Percentiles rank a stretch among this genome's conserved stretches.
Evolutionary conservation across 2,329 filamentous ascomycete species (phyloP).

Genomic region (Botryotinia globosa): DNA sequence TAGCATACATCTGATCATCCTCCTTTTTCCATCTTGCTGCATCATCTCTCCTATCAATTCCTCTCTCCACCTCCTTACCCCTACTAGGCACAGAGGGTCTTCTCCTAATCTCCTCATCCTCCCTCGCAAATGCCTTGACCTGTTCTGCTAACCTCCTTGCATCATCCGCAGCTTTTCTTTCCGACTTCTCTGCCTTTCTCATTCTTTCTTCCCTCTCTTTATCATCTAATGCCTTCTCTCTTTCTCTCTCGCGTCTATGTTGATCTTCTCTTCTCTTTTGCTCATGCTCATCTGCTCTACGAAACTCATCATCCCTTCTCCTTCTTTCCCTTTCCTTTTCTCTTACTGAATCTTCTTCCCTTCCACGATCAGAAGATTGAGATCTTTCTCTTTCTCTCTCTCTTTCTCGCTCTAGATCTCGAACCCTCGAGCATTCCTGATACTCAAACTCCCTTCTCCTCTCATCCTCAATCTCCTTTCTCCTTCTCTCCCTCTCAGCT

Average conservation of each 20-base stretch:
- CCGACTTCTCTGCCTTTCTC: constrained; percentile 17
- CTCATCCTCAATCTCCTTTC: constrained; percentile 4
- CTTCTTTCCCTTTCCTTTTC: constrained; percentile 1
- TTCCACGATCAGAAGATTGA: neutral
- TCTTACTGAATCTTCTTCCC: neutral
- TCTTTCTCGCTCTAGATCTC: constrained; percentile 3
- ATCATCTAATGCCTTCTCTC: neutral
- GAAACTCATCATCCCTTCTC: neutral
- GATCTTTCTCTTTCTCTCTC: constrained; percentile 8
- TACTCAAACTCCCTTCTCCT: neutral
- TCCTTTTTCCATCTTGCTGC: neutral
- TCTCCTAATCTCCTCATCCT: constrained; percentile 35
- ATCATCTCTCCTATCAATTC: constrained; percentile 10
- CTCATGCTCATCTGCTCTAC: neutral
- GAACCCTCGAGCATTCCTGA: neutral
- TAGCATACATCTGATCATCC: constrained; percentile 10
- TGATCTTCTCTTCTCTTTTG: neutral
- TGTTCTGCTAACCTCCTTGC: constrained; percentile 23
- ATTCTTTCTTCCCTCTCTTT: constrained; percentile 6
- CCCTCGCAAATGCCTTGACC: constrained; percentile 25
- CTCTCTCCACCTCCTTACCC: constrained; percentile 17
- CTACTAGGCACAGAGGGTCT: constrained; percentile 32
- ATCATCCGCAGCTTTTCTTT: constrained; percentile 21
- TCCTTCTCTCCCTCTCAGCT: constrained; percentile 11
- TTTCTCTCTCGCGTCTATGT: constrained; percentile 6